Base-by-base conservation (phyloP, 352 stramenopile species). In the Pilasporangium apinafurcum region DNA sequence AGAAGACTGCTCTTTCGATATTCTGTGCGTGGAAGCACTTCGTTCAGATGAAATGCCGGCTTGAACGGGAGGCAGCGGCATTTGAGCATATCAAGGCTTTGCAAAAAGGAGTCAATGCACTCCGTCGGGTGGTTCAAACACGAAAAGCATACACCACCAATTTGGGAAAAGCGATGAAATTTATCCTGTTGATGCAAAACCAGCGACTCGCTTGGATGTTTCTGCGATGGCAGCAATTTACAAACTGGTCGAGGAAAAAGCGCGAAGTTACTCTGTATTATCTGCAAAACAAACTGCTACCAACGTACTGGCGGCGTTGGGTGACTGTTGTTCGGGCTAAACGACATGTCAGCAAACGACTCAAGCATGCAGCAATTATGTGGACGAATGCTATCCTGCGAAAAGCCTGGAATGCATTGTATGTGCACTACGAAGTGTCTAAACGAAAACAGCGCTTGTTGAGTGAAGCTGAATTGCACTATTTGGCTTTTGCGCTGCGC, bases 271-370 rank as follows among this genome's bases (percentile, higher is more conserved):
- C 31, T 14, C 48, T 37, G 1, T 51, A 59, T 17, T 72, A 67
- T 41, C 39, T 56, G 5, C 42, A 51, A 14, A 44, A 47, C 17
- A 62, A 55, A 17, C 48, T 70, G 3, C 53, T 77, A 13, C 65
- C 62, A 24, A 44, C 24, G 1, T 38, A 22, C 8, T 73, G 65
- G 65, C 26, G 8, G 5, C 42, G 31, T 7, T 76, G 65, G 65
- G 32, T 50, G 7, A n/a, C 4, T 5, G 51, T 51, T 13, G 16
- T 54, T 16, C 31, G 43, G 3, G 14, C 4, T 3, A 53, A 46
- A 5, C 33, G 27, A n/a, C 16, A 34, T 0, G 8, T 10, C 14
- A 53, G 26, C 7, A 20, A 35, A 16, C 51, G 48, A 41, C 41
- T 36, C 2, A 24, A 29, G 1, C 8, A 26, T 2, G 48, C 53